Base-by-base conservation (phyloP, 2,329 filamentous ascomycete genomes). In the Magnaporthales sp. region DNA sequence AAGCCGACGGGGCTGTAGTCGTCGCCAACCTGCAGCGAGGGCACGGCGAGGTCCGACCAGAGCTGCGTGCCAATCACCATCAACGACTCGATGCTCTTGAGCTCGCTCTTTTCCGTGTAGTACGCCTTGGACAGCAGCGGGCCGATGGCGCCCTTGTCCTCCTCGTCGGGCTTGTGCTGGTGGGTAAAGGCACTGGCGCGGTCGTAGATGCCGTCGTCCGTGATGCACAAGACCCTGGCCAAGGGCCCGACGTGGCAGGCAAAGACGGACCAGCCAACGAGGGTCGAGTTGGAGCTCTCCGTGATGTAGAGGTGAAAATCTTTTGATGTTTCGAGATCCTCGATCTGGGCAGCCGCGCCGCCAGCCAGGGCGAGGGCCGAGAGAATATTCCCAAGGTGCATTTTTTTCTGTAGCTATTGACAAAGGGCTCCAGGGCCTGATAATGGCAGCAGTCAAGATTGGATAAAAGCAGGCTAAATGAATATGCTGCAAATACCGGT, bases 231-330 rank as follows among this genome's bases (percentile, higher is more conserved):
- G 71, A 75, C 77, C 67, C 76, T 68, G 22, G 77, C 32, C 26
- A 31, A 75, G 19, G 77, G 76, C 6, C 77, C 77, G 22, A 75
- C 68, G 60, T 77, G 76, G 70, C 77, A 79, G 6, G 75, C 73
- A 4, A 56, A 62, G n/a, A 74, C 73, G 68, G 73, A 76, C 4
- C 73, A 73, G 71, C 75, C 76, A 67, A 76, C 68, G 22, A 77
- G 68, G 26, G 68, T 68, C 67, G 70, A 72, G 66, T 72, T 70
- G 32, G 67, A 31, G 38, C 71, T 71, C 56, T 72, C 73, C n/a
- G 69, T 71, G 58, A 79, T 68, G 64, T 75, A 70, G 13, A 79
- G 73, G 64, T 65, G 70, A 70, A 78, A 79, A 58, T 76, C 75
- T 19, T 71, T 75, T 0, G 70, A 72, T 65, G 76, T 74, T 62